Conservation (phyloP, 768 basidiomycete genomes). For the Phanerochaete sordida region DNA sequence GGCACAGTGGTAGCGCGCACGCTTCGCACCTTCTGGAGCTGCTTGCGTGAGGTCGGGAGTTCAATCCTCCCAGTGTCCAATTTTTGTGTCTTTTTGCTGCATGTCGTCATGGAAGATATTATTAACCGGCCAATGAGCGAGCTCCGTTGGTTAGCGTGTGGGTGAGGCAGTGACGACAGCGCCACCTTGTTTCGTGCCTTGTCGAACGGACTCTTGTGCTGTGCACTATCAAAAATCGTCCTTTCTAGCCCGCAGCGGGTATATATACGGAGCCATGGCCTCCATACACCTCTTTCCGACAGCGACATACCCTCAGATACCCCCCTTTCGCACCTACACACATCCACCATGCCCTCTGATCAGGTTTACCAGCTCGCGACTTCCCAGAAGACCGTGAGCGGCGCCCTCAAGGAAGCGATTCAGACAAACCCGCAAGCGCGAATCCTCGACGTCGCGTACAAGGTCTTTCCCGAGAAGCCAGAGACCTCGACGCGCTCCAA, state of each 20-base stretch:
- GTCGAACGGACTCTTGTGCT: background rate
- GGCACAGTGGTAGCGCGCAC: background rate
- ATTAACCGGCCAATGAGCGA: too few species aligned
- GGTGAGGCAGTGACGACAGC: background rate
- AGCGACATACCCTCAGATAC: background rate
- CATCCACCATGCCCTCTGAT: constrained; percentile 10
- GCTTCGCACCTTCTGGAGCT: background rate
- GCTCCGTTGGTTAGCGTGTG: too few species aligned
- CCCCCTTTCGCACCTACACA: background rate
- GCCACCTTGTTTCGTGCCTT: background rate
- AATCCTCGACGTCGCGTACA: constrained; percentile 8
- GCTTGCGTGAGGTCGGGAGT: background rate
- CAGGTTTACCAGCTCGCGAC: constrained; percentile 9
- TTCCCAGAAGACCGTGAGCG: constrained; percentile 8
- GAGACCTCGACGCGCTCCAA: constrained; percentile 3
- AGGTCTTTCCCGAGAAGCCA: constrained; percentile 11
- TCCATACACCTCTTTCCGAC: background rate
- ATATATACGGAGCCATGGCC: background rate
- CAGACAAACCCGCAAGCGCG: background rate
- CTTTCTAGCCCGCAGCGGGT: background rate
- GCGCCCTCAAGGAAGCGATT: background rate
- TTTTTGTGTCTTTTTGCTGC: background rate
- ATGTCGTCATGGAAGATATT: background rate
- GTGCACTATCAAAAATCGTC: background rate
- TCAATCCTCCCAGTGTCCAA: background rate